Base-by-base conservation (phyloP, 345 rosid genomes). In the Arabidopsis arenosa region DNA sequence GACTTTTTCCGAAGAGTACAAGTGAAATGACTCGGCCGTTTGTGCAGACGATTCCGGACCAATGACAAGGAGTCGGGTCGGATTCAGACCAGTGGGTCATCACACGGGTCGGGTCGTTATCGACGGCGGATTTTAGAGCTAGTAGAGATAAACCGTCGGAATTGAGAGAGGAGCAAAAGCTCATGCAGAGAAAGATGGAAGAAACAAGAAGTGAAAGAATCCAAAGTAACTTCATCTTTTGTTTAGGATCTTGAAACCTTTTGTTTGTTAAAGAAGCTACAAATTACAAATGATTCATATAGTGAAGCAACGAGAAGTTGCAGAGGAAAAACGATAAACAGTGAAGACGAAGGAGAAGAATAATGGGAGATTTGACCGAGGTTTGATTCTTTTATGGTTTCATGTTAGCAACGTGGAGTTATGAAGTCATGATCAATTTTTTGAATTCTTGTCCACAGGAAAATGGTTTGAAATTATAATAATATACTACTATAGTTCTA, bases 61-160 rank as follows among this genome's bases (percentile, higher is more conserved):
- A 95, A 43, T 63, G 78, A 61, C 99, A 95, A 0, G 99, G 99
- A 14, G 83, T 85, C 61, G 73, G 49, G 77, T 95, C 99, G 69
- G 86, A 80, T 41, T 90, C 86, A 75, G 88, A 84, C 99, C 99
- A 95, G 75, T 88, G 86, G 72, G 89, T 63, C 82, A 89, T 89
- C 8, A 75, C 83, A 40, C 78, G 45, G 66, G 48, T 73, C 70
- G 80, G 80, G 13, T 80, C 63, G n/a, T 71, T 72, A 35, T 92
- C 95, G 40, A 88, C 84, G 74, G 99, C 93, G 18, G 96, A 89
- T 75, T 95, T 95, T 17, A 95, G 76, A 57, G 99, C 90, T 12
- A 95, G 93, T 30, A 95, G 93, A 59, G 96, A 77, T 35, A 92
- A 86, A 5, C 99, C 99, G 75, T 95, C 99, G 8, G 97, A 87